Percentiles rank a stretch among this genome's conserved stretches.
Evolutionary conservation across 2,329 filamentous ascomycete species (phyloP).

Genomic region (Fusarium sp.): DNA sequence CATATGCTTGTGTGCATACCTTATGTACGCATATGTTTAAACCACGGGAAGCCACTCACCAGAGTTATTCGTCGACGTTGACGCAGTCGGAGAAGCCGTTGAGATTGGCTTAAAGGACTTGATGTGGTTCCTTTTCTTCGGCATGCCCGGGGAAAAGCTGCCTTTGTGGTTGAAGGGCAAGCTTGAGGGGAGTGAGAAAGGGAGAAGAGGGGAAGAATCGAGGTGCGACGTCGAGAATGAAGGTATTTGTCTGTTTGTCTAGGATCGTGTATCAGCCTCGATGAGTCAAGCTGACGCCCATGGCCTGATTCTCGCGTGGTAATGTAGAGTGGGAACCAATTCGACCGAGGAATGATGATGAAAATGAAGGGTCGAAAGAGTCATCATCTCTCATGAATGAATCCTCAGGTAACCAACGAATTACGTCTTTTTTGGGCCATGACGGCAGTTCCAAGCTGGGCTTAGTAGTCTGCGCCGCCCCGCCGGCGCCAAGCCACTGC

Average conservation of each 20-base stretch:
- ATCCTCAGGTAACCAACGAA: constrained; percentile 30
- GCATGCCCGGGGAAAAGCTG: constrained; percentile 63
- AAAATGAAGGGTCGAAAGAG: constrained; percentile 34
- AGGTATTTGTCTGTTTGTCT: constrained; percentile 44
- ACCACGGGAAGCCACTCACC: constrained; percentile 44
- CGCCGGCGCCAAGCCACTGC: constrained; percentile 37
- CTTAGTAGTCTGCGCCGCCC: constrained; percentile 25
- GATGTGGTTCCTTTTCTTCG: constrained; percentile 73
- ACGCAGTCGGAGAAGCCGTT: constrained; percentile 63
- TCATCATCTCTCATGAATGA: constrained; percentile 38
- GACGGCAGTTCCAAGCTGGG: constrained; percentile 27
- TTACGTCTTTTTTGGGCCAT: constrained; percentile 27
- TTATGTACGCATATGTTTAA: constrained; percentile 9
- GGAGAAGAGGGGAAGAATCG: constrained; percentile 16
- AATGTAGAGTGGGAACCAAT: constrained; percentile 11
- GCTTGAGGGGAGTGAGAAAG: constrained; percentile 28
- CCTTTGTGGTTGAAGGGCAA: constrained; percentile 23
- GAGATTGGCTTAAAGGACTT: constrained; percentile 72
- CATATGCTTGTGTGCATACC: constrained; percentile 21
- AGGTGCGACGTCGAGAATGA: constrained; percentile 27
- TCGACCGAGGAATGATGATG: constrained; percentile 20
- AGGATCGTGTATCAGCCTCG: constrained; percentile 35
- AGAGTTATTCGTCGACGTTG: constrained; percentile 45
- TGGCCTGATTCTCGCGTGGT: constrained; percentile 17
- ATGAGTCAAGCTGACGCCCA: constrained; percentile 39